phyloP scores from a whole-genome alignment of 139 green algal genomes.

The Asterochloris erici region DNA sequence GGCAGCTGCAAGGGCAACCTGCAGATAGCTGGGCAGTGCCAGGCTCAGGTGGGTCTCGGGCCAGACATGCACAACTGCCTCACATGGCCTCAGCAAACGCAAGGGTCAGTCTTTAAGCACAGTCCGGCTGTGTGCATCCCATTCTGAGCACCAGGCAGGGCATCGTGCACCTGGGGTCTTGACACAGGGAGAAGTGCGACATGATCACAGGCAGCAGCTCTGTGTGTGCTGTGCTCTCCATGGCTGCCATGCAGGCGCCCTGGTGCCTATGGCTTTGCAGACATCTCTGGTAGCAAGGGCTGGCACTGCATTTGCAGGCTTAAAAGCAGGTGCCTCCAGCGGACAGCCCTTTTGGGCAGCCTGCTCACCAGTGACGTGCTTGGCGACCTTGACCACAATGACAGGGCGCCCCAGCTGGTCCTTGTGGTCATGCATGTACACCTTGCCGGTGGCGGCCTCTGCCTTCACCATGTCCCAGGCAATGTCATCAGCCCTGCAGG shows the following conservation, averaged over 20 bases:
- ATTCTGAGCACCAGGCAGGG: no score
- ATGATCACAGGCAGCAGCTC: no score
- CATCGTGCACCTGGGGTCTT: neutral
- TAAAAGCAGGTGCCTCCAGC: neutral
- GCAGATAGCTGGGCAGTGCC: neutral
- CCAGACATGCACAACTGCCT: neutral
- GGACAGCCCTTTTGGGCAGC: neutral
- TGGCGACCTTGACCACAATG: conserved; percentile 67
- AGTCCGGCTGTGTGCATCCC: no score
- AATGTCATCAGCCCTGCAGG: conserved; percentile 48
- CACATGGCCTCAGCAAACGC: neutral
- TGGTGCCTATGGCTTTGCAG: neutral
- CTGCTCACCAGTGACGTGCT: conserved; percentile 45
- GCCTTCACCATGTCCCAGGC: conserved; percentile 38
- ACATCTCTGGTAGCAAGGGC: neutral
- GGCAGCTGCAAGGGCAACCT: neutral
- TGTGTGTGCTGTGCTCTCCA: no score
- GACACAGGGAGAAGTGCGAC: no score
- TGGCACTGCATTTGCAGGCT: neutral
- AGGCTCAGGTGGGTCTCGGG: neutral
- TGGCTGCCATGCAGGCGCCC: neutral
- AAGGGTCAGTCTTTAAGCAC: no score
- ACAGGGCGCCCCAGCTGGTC: conserved; percentile 81
- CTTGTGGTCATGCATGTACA: conserved; percentile 64
- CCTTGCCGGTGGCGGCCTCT: conserved; percentile 81